These are phyloP conservation scores for cucumber (Cucumis sativus) DNA, from an alignment of 306 rosid genomes.

Conservation along the genomic window Cucumber_9930_V3 NC_026659.2:6127501-6128000, in stretches of 20 bases:
- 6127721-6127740: constrained; percentile 87
- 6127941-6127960: constrained; percentile 49
- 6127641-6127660: not conserved
- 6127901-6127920: not conserved
- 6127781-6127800: constrained; percentile 89
- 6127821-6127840: not conserved
- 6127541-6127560: constrained; percentile 89
- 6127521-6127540: constrained; percentile 98
- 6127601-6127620: constrained; percentile 68
- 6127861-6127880: constrained; percentile 4
- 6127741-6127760: constrained; percentile 91
- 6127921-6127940: constrained; percentile 60
- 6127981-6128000: not conserved
- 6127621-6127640: constrained; percentile 17
- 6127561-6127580: constrained; percentile 64
- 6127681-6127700: constrained; percentile 15
- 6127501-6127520: constrained; percentile 83
- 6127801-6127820: constrained; percentile 5
- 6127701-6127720: constrained; percentile 32
- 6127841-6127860: not conserved
- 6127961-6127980: constrained; percentile 59
- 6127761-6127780: constrained; percentile 83
- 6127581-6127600: constrained; percentile 76
- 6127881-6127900: not conserved
- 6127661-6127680: not conserved